These are phyloP conservation scores for Cryomyces minteri DNA, from an alignment of 495 filamentous ascomycete genomes.

Conservation along the genomic window DNA sequence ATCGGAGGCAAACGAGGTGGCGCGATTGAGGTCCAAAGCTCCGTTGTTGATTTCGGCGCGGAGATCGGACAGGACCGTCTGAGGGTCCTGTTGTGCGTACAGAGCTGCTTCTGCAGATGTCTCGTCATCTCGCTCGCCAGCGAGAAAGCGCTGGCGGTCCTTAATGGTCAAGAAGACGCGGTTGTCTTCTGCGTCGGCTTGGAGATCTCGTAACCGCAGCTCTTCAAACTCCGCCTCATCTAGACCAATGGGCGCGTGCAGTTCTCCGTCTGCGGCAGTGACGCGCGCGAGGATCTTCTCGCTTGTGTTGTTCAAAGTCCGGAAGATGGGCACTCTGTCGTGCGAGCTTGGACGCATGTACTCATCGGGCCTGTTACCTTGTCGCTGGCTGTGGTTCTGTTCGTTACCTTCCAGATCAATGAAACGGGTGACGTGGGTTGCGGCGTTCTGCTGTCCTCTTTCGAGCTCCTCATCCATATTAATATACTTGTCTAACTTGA, in stretches of 20 bases:
- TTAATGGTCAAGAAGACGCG: slow-evolving; percentile 73
- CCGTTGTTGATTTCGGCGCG: slow-evolving; percentile 37
- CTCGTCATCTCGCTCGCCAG: slow-evolving; percentile 31
- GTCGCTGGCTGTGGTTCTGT: slow-evolving; percentile 58
- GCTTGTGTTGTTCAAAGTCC: slow-evolving; percentile 68
- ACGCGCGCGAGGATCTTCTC: slow-evolving; percentile 83
- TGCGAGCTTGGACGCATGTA: slow-evolving; percentile 60
- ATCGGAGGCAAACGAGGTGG: slow-evolving; percentile 36
- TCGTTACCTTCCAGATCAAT: slow-evolving; percentile 91
- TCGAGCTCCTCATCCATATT: slow-evolving; percentile 42
- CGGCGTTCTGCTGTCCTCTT: slow-evolving; percentile 28
- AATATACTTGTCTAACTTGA: slow-evolving; percentile 50
- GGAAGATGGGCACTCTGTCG: slow-evolving; percentile 62
- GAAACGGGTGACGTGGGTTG: slow-evolving; percentile 56
- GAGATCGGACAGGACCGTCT: slow-evolving; percentile 43
- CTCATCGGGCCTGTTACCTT: slow-evolving; percentile 68
- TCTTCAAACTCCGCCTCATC: slow-evolving; percentile 60
- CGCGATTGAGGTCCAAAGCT: slow-evolving; percentile 35
- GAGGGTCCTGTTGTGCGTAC: slow-evolving; percentile 48
- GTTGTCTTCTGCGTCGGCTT: slow-evolving; percentile 48
- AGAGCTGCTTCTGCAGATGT: slow-evolving; percentile 35
- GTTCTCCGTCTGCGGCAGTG: slow-evolving; percentile 52
- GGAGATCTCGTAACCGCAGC: slow-evolving; percentile 67
- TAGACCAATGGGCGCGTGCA: slow-evolving; percentile 40
- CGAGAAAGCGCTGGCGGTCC: slow-evolving; percentile 67